A percentile compares a stretch with the other conserved stretches of the same genome.
Conservation (phyloP, 2,329 filamentous ascomycete species). For the Gyromitra esculenta region DNA sequence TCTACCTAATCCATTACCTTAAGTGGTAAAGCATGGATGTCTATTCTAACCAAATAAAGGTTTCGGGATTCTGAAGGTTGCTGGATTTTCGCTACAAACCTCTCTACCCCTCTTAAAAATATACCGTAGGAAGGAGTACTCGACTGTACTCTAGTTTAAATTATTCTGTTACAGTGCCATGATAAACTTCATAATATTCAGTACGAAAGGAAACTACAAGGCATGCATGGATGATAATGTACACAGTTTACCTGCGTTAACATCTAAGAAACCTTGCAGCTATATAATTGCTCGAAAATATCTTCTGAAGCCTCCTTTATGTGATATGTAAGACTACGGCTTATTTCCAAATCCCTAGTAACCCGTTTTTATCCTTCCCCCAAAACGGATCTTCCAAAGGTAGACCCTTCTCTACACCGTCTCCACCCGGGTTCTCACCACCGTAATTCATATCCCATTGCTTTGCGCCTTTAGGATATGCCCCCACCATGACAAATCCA, state of each 20-base stretch:
- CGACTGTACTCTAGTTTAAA: too few species aligned
- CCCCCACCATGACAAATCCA: slow-evolving; percentile 69
- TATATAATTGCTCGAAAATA: neutral
- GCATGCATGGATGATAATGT: too few species aligned
- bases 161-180: too few species aligned
- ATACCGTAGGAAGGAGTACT: too few species aligned
- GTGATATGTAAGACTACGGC: neutral
- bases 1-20: too few species aligned
- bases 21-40: too few species aligned
- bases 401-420: slow-evolving; percentile 63
- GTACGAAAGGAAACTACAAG: too few species aligned
- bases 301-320: neutral
- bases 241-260: neutral
- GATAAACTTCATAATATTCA: too few species aligned
- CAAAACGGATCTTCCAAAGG: slow-evolving; percentile 61
- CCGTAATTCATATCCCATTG: slow-evolving; percentile 66
- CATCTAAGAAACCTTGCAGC: neutral
- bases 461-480: slow-evolving; percentile 64
- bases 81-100: too few species aligned
- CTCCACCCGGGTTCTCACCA: slow-evolving; percentile 61
- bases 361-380: slow-evolving; percentile 60
- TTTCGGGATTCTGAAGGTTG: too few species aligned
- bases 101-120: too few species aligned
- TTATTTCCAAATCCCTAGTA: slow-evolving; percentile 22
- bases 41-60: too few species aligned